Evolutionary conservation across 2,329 filamentous ascomycete genomes (phyloP).

Genomic region (Sporothrix phasma): DNA sequence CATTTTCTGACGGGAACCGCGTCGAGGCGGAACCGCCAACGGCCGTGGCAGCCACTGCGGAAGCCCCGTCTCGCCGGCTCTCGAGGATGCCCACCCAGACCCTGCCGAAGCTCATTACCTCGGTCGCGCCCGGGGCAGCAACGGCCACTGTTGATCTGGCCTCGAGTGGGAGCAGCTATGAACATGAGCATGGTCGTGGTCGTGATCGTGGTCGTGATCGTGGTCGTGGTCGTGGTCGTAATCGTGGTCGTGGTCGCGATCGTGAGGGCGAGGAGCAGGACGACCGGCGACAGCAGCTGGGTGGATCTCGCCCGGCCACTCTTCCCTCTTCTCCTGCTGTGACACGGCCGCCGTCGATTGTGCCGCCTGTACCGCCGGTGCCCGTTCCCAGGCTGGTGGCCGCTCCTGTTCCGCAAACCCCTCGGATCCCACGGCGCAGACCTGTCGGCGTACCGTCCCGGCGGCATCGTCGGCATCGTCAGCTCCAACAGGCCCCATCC

Average conservation of each 20-base stretch:
- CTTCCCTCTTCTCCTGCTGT: neutral
- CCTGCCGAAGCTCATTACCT: neutral
- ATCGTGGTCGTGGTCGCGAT: too few species aligned
- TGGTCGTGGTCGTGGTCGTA: too few species aligned
- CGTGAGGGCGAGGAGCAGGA: neutral
- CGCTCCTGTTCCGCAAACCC: neutral
- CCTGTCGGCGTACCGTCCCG: neutral
- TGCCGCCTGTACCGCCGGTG: conserved; percentile 8
- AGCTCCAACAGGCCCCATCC: neutral
- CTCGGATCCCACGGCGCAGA: neutral
- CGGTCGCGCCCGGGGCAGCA: neutral
- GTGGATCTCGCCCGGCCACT: neutral
- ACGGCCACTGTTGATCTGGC: neutral
- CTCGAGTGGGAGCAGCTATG: neutral
- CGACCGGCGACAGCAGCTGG: neutral
- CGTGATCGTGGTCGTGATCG: too few species aligned
- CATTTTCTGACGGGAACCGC: neutral
- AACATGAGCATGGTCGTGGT: too few species aligned
- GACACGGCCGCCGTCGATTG: conserved; percentile 1
- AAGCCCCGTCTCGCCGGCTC: neutral
- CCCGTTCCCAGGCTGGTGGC: neutral
- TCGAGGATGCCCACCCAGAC: neutral
- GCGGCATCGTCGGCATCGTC: neutral
- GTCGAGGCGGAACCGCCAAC: neutral
- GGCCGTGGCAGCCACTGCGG: neutral